A percentile compares a stretch with the other conserved stretches of the same genome.
These are phyloP conservation scores for Jamesozyma jinghongensis DNA, from an alignment of 805 yeast genomes.

Conservation along the genomic window DNA sequence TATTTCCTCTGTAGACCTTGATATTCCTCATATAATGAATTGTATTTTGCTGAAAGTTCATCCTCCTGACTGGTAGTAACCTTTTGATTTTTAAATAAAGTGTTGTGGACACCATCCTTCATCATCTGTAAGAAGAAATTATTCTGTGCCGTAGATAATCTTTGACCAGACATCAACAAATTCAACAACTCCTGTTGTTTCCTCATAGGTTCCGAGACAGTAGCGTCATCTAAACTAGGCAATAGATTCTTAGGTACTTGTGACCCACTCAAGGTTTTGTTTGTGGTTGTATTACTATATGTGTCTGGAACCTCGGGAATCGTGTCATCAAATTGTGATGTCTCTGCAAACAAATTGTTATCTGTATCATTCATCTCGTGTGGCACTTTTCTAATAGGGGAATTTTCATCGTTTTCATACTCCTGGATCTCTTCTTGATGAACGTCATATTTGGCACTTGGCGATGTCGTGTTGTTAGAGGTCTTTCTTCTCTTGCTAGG, in stretches of 20 bases:
- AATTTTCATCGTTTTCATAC: slow-evolving; percentile 2
- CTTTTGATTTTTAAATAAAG: slow-evolving; percentile 16
- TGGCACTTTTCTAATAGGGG: slow-evolving; percentile 13
- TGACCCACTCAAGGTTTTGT: background rate
- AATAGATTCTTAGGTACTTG: slow-evolving; percentile 12
- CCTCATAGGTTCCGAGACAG: slow-evolving; percentile 25
- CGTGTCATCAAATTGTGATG: slow-evolving; percentile 28
- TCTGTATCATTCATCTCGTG: slow-evolving; percentile 1
- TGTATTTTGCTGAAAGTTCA: slow-evolving; percentile 6
- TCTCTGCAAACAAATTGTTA: slow-evolving; percentile 22
- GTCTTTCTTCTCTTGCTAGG: slow-evolving; percentile 12
- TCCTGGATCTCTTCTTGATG: background rate
- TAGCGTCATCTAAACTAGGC: slow-evolving; percentile 15
- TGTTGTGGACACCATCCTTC: slow-evolving; percentile 9
- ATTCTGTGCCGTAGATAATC: slow-evolving; percentile 23
- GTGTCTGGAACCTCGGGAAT: slow-evolving; percentile 16
- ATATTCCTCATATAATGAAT: slow-evolving; percentile 11
- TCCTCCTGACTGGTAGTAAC: slow-evolving; percentile 7
- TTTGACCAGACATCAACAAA: slow-evolving; percentile 19
- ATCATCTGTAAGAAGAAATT: slow-evolving; percentile 14
- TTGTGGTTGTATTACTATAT: slow-evolving; percentile 1
- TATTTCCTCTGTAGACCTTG: slow-evolving; percentile 3
- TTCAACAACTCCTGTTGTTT: slow-evolving; percentile 25
- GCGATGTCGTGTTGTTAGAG: background rate
- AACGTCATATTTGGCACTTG: slow-evolving; percentile 3